Evolutionary conservation across 768 basidiomycete species (phyloP), one percentile per base, ranked within the genome.

Genomic region (Tulasnella sp.): DNA sequence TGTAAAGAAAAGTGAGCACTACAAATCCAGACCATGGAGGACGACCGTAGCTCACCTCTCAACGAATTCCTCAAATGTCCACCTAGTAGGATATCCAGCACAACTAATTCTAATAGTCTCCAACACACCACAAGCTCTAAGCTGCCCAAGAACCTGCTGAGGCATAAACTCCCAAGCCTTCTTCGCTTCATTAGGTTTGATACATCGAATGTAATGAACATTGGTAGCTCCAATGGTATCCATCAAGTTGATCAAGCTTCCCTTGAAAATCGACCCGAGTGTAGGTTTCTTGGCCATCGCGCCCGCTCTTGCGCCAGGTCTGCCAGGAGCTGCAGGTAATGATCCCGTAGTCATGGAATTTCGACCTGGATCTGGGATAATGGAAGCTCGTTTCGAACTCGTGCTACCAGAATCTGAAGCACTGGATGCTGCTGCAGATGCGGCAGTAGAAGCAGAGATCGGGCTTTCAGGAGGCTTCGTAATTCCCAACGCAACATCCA

Each of bases 71-170:
- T 91, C 92, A 58, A 96, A 99, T 3, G 83, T 90, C 95, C 95
- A 98, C 29, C 95, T 76, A 10, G 90, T 90, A 25, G 95, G 95
- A 67, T 99, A 99, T 28, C 95, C 95, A 37, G 95, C 95, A 66
- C 95, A 98, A 66, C 88, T 91, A 63, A 99, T 99, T 51, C 92
- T 77, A 60, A 99, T 99, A 3, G 95, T 99, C 66, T 99, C 95
- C 35, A 99, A 73, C 48, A 99, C 95, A 79, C 95, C 95, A 66
- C 95, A 99, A 51, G 95, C 95, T 41, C 95, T 78, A 25, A 99
- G 69, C 64, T 99, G 95, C 16, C 88, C 80, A 37, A 99, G 68
- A 13, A 99, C 95, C 64, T 98, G 91, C 59, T 92, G 88, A 28
- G 92, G 88, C 25, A 83, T 79, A 61, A 96, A 92, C 63, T 91